Evolutionary conservation across 1,139 yeast species (phyloP), one percentile per base, ranked within the genome.

Genomic region (Candida sanyaensis): DNA sequence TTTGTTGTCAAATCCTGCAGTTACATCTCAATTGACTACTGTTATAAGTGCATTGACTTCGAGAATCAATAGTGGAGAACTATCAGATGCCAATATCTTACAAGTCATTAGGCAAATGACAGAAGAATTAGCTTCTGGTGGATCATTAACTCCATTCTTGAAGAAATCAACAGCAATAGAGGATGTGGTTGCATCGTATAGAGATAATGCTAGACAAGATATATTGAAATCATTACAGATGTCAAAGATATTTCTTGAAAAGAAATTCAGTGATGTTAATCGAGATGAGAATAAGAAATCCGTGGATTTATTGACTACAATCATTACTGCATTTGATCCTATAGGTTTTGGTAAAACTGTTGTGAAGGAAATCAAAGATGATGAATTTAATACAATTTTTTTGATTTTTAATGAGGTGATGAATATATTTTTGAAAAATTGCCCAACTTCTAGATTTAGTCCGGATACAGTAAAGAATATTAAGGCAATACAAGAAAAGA

Each of bases 81-180:
- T 61, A 10, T 55, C 65, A 2, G 71, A 68, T 50, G 61, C 62
- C 10, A 69, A 67, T 44, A 61, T 75, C 30, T 56, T 73, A 10
- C 62, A 64, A 42, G 74, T 73, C 10, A 75, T 75, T 37, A 63
- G 75, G 38, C 74, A 73, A 47, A 72, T 75, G 71, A 72, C 80
- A 2, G 66, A 66, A 44, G 70, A 74, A n/a, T 59, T 73, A 21
- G 65, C 71, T 1, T 57, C 65, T 1, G 54, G 57, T 41, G 63
- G 44, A 44, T 52, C 45, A 41, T 58, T 55, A 43, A 54, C 53
- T 26, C 55, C 46, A 43, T 52, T 49, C 49, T 54, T 49, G 45
- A 55, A 54, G 34, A 56, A 54, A n/a, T 45, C 55, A 21, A 49
- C 54, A 21, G 43, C 54, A 17, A 55, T 53, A 2, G 53, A 55